A percentile compares a stretch with the other conserved stretches of the same genome.
These are phyloP conservation scores for Penicillium taxi DNA, from an alignment of 495 filamentous ascomycete genomes.

Conservation along the genomic window DNA sequence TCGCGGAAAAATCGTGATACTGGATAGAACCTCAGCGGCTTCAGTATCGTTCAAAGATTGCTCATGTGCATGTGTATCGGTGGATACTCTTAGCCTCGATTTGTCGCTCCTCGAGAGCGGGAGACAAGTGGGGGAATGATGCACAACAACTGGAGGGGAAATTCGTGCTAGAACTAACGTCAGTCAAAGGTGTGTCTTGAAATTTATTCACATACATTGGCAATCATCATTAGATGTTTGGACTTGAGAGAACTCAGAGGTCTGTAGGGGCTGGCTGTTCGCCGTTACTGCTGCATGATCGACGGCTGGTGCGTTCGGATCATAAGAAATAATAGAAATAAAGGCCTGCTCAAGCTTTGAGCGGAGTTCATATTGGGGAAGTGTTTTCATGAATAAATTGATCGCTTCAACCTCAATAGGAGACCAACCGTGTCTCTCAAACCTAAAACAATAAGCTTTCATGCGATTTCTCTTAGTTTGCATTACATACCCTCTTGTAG, in stretches of 20 bases:
- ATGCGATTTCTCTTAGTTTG: neutral
- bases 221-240: neutral
- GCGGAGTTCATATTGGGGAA: constrained; percentile 1
- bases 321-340: neutral
- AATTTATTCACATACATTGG: neutral
- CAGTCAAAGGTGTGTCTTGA: neutral
- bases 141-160: neutral
- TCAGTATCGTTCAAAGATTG: neutral
- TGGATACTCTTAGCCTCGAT: neutral
- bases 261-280: neutral
- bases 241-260: neutral
- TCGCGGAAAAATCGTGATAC: neutral
- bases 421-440: neutral
- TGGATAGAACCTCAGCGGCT: neutral
- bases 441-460: neutral
- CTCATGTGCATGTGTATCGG: neutral
- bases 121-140: neutral
- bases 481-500: neutral
- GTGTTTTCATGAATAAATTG: constrained; percentile 1
- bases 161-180: neutral
- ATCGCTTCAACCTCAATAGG: constrained; percentile 1
- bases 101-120: neutral
- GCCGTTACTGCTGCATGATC: neutral
- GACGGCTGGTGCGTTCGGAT: neutral
- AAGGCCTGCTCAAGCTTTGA: neutral